Percentiles rank a stretch among this genome's conserved stretches.
These are phyloP conservation scores for Halenospora varia DNA, from an alignment of 495 filamentous ascomycete genomes.

Conservation along the genomic window DNA sequence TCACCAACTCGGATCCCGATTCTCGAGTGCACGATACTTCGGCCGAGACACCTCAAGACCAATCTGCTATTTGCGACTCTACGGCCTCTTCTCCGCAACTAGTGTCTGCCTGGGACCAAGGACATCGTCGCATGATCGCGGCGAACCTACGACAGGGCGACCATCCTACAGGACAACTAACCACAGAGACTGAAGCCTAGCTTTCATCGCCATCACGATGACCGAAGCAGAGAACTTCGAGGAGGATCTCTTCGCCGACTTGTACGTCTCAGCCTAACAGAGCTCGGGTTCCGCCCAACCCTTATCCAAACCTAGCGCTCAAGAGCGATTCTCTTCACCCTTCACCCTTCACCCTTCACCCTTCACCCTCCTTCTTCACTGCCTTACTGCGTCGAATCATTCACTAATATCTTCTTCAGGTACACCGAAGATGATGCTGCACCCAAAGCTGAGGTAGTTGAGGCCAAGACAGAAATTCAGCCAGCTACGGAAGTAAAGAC, in stretches of 20 bases:
- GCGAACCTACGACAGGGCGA: not conserved
- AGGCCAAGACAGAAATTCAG: slow-evolving; percentile 19
- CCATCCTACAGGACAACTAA: not conserved
- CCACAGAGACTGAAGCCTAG: not conserved
- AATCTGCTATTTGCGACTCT: too few relatives aligned
- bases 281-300: not conserved
- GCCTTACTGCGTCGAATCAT: too few relatives aligned
- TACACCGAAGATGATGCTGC: slow-evolving; percentile 79
- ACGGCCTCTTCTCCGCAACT: not conserved
- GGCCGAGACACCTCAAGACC: too few relatives aligned
- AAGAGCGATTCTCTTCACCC: too few relatives aligned
- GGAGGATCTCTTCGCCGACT: slow-evolving; percentile 96
- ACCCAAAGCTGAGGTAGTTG: slow-evolving; percentile 36
- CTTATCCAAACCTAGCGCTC: not conserved
- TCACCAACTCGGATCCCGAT: too few relatives aligned
- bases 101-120: not conserved
- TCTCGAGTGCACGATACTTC: too few relatives aligned
- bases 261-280: slow-evolving; percentile 60
- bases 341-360: too few relatives aligned
- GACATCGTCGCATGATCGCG: not conserved
- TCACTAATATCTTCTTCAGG: slow-evolving; percentile 38
- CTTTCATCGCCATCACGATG: slow-evolving; percentile 44
- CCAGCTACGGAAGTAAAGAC: slow-evolving; percentile 17
- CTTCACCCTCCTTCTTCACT: too few relatives aligned
- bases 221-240: slow-evolving; percentile 87